Evolutionary conservation across 2,329 filamentous ascomycete species (phyloP).

Genomic region (Tolypocladium amazonense): DNA sequence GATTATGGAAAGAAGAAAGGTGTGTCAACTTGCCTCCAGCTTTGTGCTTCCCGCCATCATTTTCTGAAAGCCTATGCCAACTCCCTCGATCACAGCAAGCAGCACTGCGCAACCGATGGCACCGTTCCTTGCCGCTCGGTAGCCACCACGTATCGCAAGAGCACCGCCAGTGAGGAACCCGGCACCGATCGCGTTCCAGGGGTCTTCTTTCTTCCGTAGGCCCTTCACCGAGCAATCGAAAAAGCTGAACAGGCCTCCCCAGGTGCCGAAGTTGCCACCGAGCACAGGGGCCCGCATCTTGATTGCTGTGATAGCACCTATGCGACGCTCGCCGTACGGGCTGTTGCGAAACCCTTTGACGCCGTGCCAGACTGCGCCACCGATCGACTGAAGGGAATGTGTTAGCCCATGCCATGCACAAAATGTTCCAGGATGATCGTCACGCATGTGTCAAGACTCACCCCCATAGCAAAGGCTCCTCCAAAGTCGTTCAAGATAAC

Average conservation of each 20-base stretch:
- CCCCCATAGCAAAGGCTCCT: slow-evolving; percentile 93
- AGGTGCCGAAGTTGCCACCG: slow-evolving; percentile 95
- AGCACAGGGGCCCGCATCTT: slow-evolving; percentile 95
- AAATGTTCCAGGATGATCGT: no score
- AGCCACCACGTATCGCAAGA: slow-evolving; percentile 82
- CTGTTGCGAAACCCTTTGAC: slow-evolving; percentile 90
- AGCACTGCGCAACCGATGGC: slow-evolving; percentile 94
- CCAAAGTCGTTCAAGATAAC: slow-evolving; percentile 96
- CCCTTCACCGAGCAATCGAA: slow-evolving; percentile 98
- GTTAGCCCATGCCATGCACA: no score
- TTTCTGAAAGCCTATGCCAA: slow-evolving; percentile 95
- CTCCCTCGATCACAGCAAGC: slow-evolving; percentile 91
- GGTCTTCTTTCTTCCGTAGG: slow-evolving; percentile 89
- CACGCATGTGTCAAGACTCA: slow-evolving; percentile 27
- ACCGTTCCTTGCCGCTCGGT: slow-evolving; percentile 85
- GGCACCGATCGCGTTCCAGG: slow-evolving; percentile 95
- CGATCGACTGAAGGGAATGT: slow-evolving; percentile 46
- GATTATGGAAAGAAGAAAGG: no score
- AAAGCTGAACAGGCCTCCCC: slow-evolving; percentile 91
- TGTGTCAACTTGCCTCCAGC: no score
- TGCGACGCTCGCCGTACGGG: slow-evolving; percentile 85
- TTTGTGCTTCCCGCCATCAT: no score
- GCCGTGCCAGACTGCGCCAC: slow-evolving; percentile 87
- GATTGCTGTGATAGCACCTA: slow-evolving; percentile 92
- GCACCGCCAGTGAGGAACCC: slow-evolving; percentile 95